Conservation (phyloP, 495 filamentous ascomycete genomes). For the Neurospora sp. region DNA sequence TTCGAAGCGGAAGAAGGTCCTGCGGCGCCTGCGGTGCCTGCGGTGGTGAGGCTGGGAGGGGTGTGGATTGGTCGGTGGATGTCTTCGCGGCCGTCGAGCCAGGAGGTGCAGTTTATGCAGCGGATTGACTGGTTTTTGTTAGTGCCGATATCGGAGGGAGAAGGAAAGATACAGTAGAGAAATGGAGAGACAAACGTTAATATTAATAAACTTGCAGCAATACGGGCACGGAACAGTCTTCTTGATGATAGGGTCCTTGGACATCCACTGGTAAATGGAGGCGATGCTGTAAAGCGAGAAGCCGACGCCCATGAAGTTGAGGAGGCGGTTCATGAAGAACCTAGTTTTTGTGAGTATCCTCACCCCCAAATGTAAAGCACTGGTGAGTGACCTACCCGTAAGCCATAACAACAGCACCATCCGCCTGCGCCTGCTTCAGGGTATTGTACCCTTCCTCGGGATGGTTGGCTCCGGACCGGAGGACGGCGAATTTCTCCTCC, state of each 20-base stretch:
- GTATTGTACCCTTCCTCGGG: slow-evolving; percentile 50
- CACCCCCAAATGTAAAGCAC: no score
- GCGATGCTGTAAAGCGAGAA: slow-evolving; percentile 55
- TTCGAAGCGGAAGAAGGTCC: background rate
- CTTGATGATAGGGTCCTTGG: slow-evolving; percentile 60
- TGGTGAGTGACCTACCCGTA: no score
- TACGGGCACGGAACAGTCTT: slow-evolving; percentile 59
- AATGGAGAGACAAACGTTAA: slow-evolving; percentile 39
- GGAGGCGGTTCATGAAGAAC: slow-evolving; percentile 53
- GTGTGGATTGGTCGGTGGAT: background rate
- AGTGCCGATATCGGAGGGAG: background rate
- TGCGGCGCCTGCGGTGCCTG: background rate
- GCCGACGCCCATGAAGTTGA: slow-evolving; percentile 59
- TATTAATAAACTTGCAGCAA: slow-evolving; percentile 56
- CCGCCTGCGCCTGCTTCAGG: slow-evolving; percentile 51
- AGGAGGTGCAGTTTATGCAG: slow-evolving; percentile 65
- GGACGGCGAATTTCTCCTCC: slow-evolving; percentile 63
- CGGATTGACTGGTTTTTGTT: slow-evolving; percentile 34
- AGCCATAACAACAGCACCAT: slow-evolving; percentile 62
- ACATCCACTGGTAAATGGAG: slow-evolving; percentile 50
- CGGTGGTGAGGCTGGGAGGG: background rate
- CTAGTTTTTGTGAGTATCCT: no score
- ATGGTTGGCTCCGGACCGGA: slow-evolving; percentile 46
- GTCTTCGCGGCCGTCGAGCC: slow-evolving; percentile 69
- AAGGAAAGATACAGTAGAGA: background rate